These are phyloP conservation scores for Blyttiomyces sp. DNA, from an alignment of 371 early-diverging fungal genomes.

Conservation along the genomic window DNA sequence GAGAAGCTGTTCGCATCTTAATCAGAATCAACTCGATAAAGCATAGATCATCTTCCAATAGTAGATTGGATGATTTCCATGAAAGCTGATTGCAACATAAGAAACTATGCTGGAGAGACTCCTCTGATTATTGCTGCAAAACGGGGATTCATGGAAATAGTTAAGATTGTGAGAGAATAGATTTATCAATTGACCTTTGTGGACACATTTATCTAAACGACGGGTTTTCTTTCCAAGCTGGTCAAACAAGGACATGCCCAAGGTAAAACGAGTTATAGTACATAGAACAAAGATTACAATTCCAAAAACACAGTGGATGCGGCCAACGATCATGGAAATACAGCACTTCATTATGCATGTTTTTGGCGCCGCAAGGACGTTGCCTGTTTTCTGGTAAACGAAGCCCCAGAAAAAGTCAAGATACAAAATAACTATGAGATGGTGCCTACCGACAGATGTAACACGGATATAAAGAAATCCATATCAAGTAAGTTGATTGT, in stretches of 20 bases:
- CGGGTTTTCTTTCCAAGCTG: not conserved
- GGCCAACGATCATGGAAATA: slow-evolving; percentile 48
- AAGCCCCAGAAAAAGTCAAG: slow-evolving; percentile 10
- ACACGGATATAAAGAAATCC: slow-evolving; percentile 17
- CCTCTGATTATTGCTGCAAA: slow-evolving; percentile 35
- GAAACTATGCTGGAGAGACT: slow-evolving; percentile 42
- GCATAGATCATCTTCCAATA: slow-evolving; percentile 11
- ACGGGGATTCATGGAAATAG: slow-evolving; percentile 14
- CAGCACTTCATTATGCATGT: slow-evolving; percentile 47
- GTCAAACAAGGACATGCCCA: not conserved
- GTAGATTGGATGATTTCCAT: slow-evolving; percentile 26
- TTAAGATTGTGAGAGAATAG: slow-evolving; percentile 19
- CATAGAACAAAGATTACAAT: not conserved
- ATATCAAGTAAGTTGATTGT: no score
- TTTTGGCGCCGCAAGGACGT: slow-evolving; percentile 32
- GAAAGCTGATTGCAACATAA: slow-evolving; percentile 23
- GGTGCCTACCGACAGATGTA: slow-evolving; percentile 27
- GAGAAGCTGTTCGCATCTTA: not conserved
- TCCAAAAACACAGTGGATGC: slow-evolving; percentile 22
- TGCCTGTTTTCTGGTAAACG: slow-evolving; percentile 12
- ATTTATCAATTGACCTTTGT: not conserved
- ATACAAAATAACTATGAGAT: slow-evolving; percentile 35
- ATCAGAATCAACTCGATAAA: not conserved
- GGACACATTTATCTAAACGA: not conserved
- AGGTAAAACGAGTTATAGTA: not conserved